phyloP scores from a whole-genome alignment of 345 rosid genomes.

The Gossypium anomalum region DNA sequence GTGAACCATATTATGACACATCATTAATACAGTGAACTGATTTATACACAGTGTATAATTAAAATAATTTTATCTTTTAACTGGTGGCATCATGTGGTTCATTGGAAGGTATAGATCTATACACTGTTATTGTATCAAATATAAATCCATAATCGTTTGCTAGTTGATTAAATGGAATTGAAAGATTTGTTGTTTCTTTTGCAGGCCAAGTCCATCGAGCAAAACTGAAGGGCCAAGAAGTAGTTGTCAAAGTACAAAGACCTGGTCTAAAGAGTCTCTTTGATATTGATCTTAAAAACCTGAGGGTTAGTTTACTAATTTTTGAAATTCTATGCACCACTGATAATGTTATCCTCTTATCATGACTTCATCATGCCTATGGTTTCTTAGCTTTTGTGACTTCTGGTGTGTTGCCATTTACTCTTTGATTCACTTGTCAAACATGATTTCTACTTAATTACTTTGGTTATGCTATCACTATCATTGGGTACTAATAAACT shows the following conservation, averaged over 20 bases:
- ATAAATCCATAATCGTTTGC: conserved; percentile 3
- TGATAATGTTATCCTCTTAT: background rate
- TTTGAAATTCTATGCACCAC: background rate
- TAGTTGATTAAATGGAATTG: background rate
- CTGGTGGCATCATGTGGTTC: background rate
- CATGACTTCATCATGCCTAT: background rate
- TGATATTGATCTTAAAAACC: conserved; percentile 91
- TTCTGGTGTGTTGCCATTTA: background rate
- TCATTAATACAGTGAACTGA: background rate
- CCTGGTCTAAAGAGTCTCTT: conserved; percentile 96
- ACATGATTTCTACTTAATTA: background rate
- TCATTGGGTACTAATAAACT: background rate
- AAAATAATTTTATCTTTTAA: background rate
- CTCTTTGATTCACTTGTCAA: background rate
- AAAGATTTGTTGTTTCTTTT: conserved; percentile 1
- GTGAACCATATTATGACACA: background rate
- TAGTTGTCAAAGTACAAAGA: conserved; percentile 92
- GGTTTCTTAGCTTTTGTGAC: background rate
- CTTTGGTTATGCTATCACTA: background rate
- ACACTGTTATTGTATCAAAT: background rate
- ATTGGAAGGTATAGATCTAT: background rate
- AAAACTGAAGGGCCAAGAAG: conserved; percentile 78
- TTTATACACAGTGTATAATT: background rate
- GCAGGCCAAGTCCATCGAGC: conserved; percentile 99
- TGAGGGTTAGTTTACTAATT: conserved; percentile 60